Percentiles rank a stretch among this genome's conserved stretches.
phyloP scores from a whole-genome alignment of 1,284 basidiomycete species.

The Ceratobasidium theobromae region DNA sequence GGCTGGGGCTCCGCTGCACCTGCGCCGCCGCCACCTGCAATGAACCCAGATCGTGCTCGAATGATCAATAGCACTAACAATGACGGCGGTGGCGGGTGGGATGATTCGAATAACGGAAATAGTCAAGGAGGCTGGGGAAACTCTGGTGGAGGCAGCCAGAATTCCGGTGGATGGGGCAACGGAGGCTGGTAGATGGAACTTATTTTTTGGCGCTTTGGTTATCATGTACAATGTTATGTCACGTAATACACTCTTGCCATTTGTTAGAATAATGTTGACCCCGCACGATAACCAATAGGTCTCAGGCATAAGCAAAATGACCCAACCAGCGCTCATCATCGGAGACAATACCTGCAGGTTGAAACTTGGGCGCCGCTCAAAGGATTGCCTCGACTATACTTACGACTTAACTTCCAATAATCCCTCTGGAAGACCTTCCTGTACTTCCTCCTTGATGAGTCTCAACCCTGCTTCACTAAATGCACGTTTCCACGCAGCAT shows the following conservation, averaged over 20 bases:
- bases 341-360: slow-evolving; percentile 12
- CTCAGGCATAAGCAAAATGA: background rate
- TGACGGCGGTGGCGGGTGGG: slow-evolving; percentile 18
- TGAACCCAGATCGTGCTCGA: slow-evolving; percentile 45
- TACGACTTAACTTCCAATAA: slow-evolving; percentile 85
- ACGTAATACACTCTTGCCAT: slow-evolving; percentile 16
- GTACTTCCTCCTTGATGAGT: slow-evolving; percentile 68
- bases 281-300: background rate
- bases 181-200: slow-evolving; percentile 40
- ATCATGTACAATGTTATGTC: slow-evolving; percentile 6
- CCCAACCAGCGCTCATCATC: background rate
- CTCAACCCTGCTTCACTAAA: slow-evolving; percentile 70
- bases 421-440: slow-evolving; percentile 76
- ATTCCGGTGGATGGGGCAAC: slow-evolving; percentile 45
- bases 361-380: background rate
- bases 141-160: slow-evolving; percentile 55
- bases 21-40: slow-evolving; percentile 45
- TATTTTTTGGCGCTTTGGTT: slow-evolving; percentile 8
- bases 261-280: background rate
- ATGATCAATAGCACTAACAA: slow-evolving; percentile 45
- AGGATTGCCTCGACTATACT: slow-evolving; percentile 34
- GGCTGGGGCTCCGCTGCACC: no score
- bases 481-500: slow-evolving; percentile 73
- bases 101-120: background rate
- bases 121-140: slow-evolving; percentile 38